Conservation (phyloP, 2,329 filamentous ascomycete species). For the Rosellinia necatrix region DNA sequence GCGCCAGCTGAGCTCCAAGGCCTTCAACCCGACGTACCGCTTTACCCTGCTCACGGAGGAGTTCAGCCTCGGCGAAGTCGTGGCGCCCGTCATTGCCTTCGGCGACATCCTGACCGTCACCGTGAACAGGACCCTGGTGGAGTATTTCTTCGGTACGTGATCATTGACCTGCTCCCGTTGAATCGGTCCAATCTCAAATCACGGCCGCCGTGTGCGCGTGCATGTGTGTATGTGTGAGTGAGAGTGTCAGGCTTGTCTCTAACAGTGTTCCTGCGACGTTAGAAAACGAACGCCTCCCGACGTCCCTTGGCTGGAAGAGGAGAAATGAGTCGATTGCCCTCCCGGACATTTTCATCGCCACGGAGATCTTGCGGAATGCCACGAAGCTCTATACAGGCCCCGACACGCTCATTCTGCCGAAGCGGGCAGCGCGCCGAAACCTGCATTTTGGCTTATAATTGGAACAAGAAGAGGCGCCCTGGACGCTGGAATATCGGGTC, state of each 20-base stretch:
- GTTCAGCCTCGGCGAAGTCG: conserved; percentile 56
- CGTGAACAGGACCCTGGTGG: conserved; percentile 46
- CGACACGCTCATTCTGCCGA: background rate
- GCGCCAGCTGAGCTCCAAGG: conserved; percentile 16
- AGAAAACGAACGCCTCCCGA: conserved; percentile 20
- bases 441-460: background rate
- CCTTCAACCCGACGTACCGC: conserved; percentile 18
- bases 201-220: no score
- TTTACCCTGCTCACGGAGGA: conserved; percentile 34
- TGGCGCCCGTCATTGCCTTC: conserved; percentile 55
- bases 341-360: background rate
- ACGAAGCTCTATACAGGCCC: conserved; percentile 1
- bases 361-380: background rate
- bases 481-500: no score
- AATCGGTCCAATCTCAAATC: no score
- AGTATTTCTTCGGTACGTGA: conserved; percentile 51
- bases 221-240: no score
- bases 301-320: conserved; percentile 12
- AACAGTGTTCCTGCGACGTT: no score
- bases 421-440: background rate
- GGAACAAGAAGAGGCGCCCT: no score
- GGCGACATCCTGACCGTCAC: conserved; percentile 48
- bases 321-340: background rate
- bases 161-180: no score
- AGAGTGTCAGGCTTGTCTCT: no score